Base-by-base conservation (phyloP, 345 rosid species). In the Stellera chamaejasme region DNA sequence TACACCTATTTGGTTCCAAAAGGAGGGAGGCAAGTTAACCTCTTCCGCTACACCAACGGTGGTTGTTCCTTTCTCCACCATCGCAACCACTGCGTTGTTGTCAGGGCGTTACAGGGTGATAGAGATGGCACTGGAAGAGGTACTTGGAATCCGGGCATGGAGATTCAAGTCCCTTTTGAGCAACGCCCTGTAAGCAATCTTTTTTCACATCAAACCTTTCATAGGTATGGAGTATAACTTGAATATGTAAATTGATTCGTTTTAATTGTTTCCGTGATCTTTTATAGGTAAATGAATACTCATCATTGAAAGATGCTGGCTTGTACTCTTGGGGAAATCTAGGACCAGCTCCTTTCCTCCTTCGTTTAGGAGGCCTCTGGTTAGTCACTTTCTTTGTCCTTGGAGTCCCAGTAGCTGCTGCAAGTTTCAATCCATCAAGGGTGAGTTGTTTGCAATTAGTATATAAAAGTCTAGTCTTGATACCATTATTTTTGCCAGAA, bases 281-380 rank as follows among this genome's bases (percentile, higher is more conserved):
- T 50, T 10, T 27, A 60, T 55, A 92, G 98, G 95, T 84, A 69
- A 92, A 93, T 11, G 99, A 92, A 75, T 92, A 88, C 72, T 84
- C 90, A 9, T 75, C 83, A 23, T 67, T 92, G 63, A 92, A 92
- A 65, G 97, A 88, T 43, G 93, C 88, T 59, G 65, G 66, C 57
- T 55, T 92, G 66, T 86, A 82, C 65, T 92, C 98, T 5, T 88
- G 98, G 98, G 97, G 88, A 6, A 89, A 92, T 66, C 79, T 92
- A 66, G 77, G 76, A 12, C 75, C 93, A 43, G 73, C 72, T 27
- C 77, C 71, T 3, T 82, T 92, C 54, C 78, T 82, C 69, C 70
- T 78, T 65, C 95, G 98, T 36, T 78, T 92, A 10, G 99, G 99
- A 60, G 82, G 96, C 57, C 90, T 92, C 65, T 88, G 97, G 87